Base-by-base conservation (phyloP, 2,329 filamentous ascomycete genomes). In the Geosmithia putterillii region DNA sequence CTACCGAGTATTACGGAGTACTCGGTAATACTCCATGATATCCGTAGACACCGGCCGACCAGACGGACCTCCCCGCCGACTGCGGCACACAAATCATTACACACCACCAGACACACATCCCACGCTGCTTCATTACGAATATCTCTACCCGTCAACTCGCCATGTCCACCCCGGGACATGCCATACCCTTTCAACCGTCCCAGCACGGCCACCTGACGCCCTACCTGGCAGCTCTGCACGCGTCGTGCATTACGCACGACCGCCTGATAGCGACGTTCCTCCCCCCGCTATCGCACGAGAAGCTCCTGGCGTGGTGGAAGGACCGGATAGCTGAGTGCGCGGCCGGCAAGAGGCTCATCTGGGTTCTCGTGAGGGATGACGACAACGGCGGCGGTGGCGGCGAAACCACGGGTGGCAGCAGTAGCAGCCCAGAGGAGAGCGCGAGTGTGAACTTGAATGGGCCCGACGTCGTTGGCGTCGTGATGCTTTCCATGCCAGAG, bases 281-380 rank as follows among this genome's bases (percentile, higher is more conserved):
- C 14, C 73, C 74, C n/a, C 76, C 77, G 0, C 60, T 81, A 28
- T 67, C 68, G 40, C 65, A 74, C 53, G 63, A 69, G 34, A 74
- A 74, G 53, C 69, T 81, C 35, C 60, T 74, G 23, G 50, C 61
- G 8, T 80, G 70, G 66, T 81, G 76, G 77, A 69, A 70, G 51
- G 63, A 66, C 19, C 61, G 67, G 20, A 67, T 73, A 43, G 60
- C 65, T 19, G 69, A 77, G 52, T 64, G 70, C 23, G 56, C 52
- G 15, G 54, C 57, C 15, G 69, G 66, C 20, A 60, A 55, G 14
- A 63, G 74, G 12, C 56, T 71, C 48, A 78, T 81, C 46, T 60
- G 75, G 43, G 61, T 81, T 40, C 65, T 76, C 22, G 56, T 77
- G 36, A 57, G 60, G 25, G 58, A 65, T 39, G 55, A 59, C 15